Evolutionary conservation across 2,329 filamentous ascomycete species (phyloP), one percentile per base, ranked within the genome.

Genomic region (Cercospora sp.): DNA sequence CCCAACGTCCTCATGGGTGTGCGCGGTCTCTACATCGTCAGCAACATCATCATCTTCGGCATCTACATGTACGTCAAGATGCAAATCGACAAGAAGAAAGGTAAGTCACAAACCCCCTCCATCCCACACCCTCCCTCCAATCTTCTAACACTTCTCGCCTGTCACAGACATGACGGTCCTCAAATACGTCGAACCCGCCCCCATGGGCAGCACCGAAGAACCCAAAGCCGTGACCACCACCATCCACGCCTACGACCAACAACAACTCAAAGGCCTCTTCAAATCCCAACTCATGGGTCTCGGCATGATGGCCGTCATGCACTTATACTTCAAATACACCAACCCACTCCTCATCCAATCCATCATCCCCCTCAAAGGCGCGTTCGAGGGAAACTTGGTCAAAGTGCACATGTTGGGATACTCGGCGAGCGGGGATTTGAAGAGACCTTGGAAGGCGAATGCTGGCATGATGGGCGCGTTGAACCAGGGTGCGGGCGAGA

Each of bases 291-390:
- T 96, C 77, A 98, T 97, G 92, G 95, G 95, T 69, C 86, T 99
- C 68, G 94, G 88, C 81, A 99, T 99, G 94, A 98, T 99, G 94
- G 89, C 83, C 70, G 92, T 97, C 79, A 98, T 99, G 94, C 95
- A 99, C 85, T 74, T 99, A 70, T 99, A 98, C 89, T 91, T 99
- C 87, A 94, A 97, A 82, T 99, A 98, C 90, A 98, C 94, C 85
- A 99, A 98, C 89, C 95, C 95, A 51, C 91, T 99, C 62, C 86
- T 97, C 78, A 97, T 99, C 85, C 95, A 99, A 88, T 96, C 91
- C 81, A 97, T 99, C 84, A 95, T 99, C 79, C 95, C 95, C 37
- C 86, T 98, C 82, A 99, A 99, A 90, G 88, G 91, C 79, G 94
- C 93, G 57, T 88, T 99, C 82, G 95, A 99, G 86, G 87, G 90